Conservation (phyloP, 2,329 filamentous ascomycete genomes). For the Ceratocystiopsis brevicomis region DNA sequence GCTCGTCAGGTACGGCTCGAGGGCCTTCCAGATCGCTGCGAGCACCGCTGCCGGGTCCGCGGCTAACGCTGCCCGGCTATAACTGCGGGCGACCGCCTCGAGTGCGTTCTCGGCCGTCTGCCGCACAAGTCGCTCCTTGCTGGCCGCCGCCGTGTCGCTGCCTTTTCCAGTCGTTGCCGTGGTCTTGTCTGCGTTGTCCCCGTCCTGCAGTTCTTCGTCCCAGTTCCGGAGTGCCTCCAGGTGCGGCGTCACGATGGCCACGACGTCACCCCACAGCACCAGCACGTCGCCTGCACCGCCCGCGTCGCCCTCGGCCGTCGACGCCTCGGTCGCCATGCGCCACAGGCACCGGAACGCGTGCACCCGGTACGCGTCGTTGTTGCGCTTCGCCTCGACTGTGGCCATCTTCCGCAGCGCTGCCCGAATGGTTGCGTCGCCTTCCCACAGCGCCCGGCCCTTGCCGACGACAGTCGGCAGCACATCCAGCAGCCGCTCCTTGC, state of each 20-base stretch:
- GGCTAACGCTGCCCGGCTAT: conserved; percentile 23
- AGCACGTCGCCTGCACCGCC: conserved; percentile 40
- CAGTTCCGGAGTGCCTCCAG: conserved; percentile 39
- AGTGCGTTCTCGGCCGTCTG: conserved; percentile 30
- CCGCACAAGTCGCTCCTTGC: conserved; percentile 20
- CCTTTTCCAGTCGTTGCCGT: neutral
- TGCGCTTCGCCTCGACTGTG: conserved; percentile 74
- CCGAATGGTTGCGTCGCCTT: conserved; percentile 30
- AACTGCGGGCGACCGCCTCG: conserved; percentile 31
- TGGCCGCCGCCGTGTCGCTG: conserved; percentile 10
- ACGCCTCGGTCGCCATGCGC: conserved; percentile 40
- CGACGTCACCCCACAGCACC: conserved; percentile 49
- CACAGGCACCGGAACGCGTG: conserved; percentile 57
- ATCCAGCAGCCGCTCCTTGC: conserved; percentile 69
- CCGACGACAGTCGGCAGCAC: conserved; percentile 63
- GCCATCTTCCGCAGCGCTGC: conserved; percentile 61
- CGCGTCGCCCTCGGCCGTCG: too few species aligned
- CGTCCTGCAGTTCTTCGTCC: conserved; percentile 32
- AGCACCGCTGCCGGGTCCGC: conserved; percentile 21
- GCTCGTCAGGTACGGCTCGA: conserved; percentile 23
- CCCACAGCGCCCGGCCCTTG: conserved; percentile 40
- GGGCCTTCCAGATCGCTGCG: conserved; percentile 18
- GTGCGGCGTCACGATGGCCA: conserved; percentile 41
- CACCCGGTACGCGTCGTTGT: conserved; percentile 68
- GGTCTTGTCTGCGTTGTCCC: conserved; percentile 3